Conservation (phyloP, 495 filamentous ascomycete genomes). For the Rhypophila decipiens region DNA sequence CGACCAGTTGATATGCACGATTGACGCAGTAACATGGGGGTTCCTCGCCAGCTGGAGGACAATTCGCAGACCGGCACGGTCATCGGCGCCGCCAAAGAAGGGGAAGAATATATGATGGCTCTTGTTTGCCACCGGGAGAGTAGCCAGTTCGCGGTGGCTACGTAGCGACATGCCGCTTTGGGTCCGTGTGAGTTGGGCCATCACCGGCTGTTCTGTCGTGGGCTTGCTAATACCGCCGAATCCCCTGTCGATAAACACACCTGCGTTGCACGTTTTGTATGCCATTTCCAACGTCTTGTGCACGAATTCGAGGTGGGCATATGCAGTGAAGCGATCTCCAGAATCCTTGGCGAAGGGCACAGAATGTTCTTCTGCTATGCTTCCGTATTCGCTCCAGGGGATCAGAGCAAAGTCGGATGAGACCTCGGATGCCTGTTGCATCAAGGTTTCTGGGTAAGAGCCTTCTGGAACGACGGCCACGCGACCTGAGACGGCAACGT, state of each 20-base stretch:
- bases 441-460: conserved; percentile 72
- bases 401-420: conserved; percentile 76
- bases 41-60: conserved; percentile 77
- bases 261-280: conserved; percentile 51
- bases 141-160: conserved; percentile 39
- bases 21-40: conserved; percentile 65
- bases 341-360: conserved; percentile 28
- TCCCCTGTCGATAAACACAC: conserved; percentile 76
- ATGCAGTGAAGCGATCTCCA: conserved; percentile 44
- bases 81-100: conserved; percentile 81
- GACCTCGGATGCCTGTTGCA: conserved; percentile 57
- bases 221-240: conserved; percentile 48
- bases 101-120: conserved; percentile 84
- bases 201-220: conserved; percentile 15
- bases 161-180: conserved; percentile 55
- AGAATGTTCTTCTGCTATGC: conserved; percentile 55
- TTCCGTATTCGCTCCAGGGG: conserved; percentile 86
- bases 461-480: conserved; percentile 70
- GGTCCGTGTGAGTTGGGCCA: conserved; percentile 39
- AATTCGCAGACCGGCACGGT: conserved; percentile 71
- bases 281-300: conserved; percentile 54
- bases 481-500: conserved; percentile 75
- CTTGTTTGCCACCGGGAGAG: conserved; percentile 50
- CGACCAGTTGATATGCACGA: conserved; percentile 46
- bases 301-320: conserved; percentile 60